A percentile compares a stretch with the other conserved stretches of the same genome.
Evolutionary conservation across 257 asterid species (phyloP).

Genomic region (Salvia splendens): DNA sequence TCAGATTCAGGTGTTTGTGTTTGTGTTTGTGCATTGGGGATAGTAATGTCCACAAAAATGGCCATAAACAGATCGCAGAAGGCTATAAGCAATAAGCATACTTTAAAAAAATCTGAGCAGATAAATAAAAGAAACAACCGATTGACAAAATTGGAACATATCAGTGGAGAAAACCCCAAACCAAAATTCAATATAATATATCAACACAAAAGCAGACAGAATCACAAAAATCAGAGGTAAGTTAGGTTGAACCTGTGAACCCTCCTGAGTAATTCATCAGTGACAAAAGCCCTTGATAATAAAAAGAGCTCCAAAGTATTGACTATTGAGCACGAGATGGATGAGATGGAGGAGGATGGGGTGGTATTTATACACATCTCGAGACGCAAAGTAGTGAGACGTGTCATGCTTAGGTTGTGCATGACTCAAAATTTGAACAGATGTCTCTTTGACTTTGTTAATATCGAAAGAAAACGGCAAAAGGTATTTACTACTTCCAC

Average conservation of each 20-base stretch:
- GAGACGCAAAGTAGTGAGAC: neutral
- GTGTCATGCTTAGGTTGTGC: slow-evolving; percentile 6
- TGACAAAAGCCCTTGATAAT: neutral
- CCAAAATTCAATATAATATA: neutral
- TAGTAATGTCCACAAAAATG: too few species aligned
- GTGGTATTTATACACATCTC: slow-evolving; percentile 16
- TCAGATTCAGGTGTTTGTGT: neutral
- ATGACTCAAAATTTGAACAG: neutral
- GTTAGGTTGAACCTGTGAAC: slow-evolving; percentile 22
- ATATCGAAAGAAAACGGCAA: neutral
- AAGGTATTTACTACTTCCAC: too few species aligned
- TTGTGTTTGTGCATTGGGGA: neutral
- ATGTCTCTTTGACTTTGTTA: neutral
- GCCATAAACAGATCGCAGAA: too few species aligned
- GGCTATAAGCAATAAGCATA: neutral
- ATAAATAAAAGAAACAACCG: neutral
- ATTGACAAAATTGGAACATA: neutral
- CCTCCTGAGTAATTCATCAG: slow-evolving; percentile 4
- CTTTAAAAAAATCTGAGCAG: neutral
- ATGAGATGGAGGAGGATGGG: slow-evolving; percentile 2
- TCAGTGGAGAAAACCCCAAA: neutral
- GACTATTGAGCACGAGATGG: neutral
- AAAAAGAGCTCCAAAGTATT: neutral
- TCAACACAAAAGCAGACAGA: neutral
- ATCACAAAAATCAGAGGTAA: neutral